phyloP scores from a whole-genome alignment of 2,329 filamentous ascomycete species.

The Sclerotinia sclerotiorum region DNA sequence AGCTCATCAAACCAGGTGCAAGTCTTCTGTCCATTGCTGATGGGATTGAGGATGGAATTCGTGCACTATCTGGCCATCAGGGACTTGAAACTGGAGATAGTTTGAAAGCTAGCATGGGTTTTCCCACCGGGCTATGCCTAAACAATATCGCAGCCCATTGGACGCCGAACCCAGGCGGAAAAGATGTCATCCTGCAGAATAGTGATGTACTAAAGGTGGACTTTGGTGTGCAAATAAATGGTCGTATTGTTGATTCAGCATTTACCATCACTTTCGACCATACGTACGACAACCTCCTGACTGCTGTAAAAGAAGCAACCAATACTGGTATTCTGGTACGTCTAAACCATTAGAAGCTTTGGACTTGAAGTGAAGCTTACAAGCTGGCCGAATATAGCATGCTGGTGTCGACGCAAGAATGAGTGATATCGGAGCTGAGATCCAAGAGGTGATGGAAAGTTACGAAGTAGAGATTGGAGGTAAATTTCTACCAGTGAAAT shows the following conservation, averaged over 20 bases:
- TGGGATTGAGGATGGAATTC: slow-evolving; percentile 55
- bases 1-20: slow-evolving; percentile 51
- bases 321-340: slow-evolving; percentile 50
- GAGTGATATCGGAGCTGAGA: slow-evolving; percentile 52
- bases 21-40: slow-evolving; percentile 51
- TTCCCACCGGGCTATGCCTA: slow-evolving; percentile 55
- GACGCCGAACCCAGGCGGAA: slow-evolving; percentile 58
- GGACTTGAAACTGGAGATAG: slow-evolving; percentile 53
- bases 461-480: slow-evolving; percentile 56
- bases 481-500: slow-evolving; percentile 51
- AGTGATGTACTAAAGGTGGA: slow-evolving; percentile 82
- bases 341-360: neutral
- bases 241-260: slow-evolving; percentile 76
- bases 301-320: slow-evolving; percentile 72
- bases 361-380: neutral
- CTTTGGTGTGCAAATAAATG: slow-evolving; percentile 78
- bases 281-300: slow-evolving; percentile 71
- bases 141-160: slow-evolving; percentile 57
- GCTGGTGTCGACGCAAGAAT: slow-evolving; percentile 57
- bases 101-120: slow-evolving; percentile 53
- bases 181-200: slow-evolving; percentile 68
- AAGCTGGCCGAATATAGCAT: slow-evolving; percentile 35
- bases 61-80: slow-evolving; percentile 50
- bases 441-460: slow-evolving; percentile 61
- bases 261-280: slow-evolving; percentile 77